phyloP scores from a whole-genome alignment of 2,329 filamentous ascomycete species.

The Nemania serpens region DNA sequence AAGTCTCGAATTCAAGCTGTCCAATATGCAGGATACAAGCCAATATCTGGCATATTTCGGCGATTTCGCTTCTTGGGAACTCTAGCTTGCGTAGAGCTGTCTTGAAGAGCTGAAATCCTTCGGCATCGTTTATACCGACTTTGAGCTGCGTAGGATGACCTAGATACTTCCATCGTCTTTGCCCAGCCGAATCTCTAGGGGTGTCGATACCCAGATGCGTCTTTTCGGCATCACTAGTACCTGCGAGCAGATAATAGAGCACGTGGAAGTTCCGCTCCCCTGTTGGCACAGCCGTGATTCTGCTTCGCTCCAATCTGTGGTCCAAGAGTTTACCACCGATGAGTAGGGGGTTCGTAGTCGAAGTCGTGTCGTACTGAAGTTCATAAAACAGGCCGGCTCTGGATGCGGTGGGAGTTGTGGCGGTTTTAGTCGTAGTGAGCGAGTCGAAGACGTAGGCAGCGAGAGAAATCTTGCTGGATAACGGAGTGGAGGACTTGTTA shows the following conservation, averaged over 20 bases:
- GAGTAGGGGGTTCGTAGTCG: slow-evolving; percentile 80
- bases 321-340: slow-evolving; percentile 95
- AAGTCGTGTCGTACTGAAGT: slow-evolving; percentile 91
- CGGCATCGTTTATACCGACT: slow-evolving; percentile 92
- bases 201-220: slow-evolving; percentile 71
- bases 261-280: slow-evolving; percentile 97
- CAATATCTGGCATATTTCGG: slow-evolving; percentile 93
- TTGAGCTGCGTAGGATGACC: slow-evolving; percentile 97
- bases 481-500: slow-evolving; percentile 86
- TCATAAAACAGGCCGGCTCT: slow-evolving; percentile 96
- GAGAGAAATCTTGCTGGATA: slow-evolving; percentile 91
- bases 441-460: slow-evolving; percentile 96
- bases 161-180: slow-evolving; percentile 92
- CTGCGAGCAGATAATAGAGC: slow-evolving; percentile 91
- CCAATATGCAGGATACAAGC: slow-evolving; percentile 96
- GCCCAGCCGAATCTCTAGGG: slow-evolving; percentile 49
- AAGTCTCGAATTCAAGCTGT: slow-evolving; percentile 89
- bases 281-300: slow-evolving; percentile 89
- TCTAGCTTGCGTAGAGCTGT: slow-evolving; percentile 92
- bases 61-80: slow-evolving; percentile 90
- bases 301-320: slow-evolving; percentile 88
- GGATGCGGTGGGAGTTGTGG: slow-evolving; percentile 92
- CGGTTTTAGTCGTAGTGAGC: slow-evolving; percentile 94
- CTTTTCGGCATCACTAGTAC: slow-evolving; percentile 90
- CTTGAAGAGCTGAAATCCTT: slow-evolving; percentile 98